Percentiles rank a stretch among this genome's conserved stretches.
These are phyloP conservation scores for Arctostaphylos glauca DNA, from an alignment of 148 eudicot species.

Conservation along the genomic window DNA sequence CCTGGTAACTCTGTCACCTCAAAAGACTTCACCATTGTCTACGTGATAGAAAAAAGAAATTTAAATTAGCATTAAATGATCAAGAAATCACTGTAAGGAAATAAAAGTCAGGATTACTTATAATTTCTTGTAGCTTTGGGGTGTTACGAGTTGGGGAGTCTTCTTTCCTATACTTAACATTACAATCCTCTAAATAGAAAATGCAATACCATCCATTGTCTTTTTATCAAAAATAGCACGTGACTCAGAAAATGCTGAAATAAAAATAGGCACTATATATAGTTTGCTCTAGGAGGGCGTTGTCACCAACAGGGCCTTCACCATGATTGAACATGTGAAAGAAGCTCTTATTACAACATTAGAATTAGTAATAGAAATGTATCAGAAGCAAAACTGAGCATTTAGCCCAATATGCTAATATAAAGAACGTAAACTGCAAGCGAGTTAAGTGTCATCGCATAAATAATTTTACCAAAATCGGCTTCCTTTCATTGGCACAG, in stretches of 20 bases:
- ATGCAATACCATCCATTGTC: neutral
- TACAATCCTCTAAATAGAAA: neutral
- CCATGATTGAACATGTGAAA: neutral
- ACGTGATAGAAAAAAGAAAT: conserved; percentile 9
- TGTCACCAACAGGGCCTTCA: neutral
- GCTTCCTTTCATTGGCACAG: neutral
- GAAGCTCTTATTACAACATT: neutral
- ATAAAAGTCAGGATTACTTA: neutral
- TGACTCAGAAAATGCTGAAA: neutral
- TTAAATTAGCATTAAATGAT: conserved; percentile 8
- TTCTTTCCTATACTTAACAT: neutral
- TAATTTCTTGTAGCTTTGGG: neutral
- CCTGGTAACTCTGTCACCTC: conserved; percentile 59
- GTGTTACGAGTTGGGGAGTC: neutral
- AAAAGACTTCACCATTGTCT: conserved; percentile 64
- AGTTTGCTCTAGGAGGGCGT: neutral
- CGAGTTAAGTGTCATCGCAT: neutral
- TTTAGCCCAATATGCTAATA: neutral
- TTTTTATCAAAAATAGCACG: neutral
- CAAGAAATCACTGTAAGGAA: conserved; percentile 1
- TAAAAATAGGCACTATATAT: neutral
- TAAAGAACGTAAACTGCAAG: neutral
- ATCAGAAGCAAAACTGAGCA: neutral
- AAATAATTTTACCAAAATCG: neutral
- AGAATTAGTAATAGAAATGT: neutral